Evolutionary conservation across 441 rosid species (phyloP).

Genomic region (Mallotus japonicus): DNA sequence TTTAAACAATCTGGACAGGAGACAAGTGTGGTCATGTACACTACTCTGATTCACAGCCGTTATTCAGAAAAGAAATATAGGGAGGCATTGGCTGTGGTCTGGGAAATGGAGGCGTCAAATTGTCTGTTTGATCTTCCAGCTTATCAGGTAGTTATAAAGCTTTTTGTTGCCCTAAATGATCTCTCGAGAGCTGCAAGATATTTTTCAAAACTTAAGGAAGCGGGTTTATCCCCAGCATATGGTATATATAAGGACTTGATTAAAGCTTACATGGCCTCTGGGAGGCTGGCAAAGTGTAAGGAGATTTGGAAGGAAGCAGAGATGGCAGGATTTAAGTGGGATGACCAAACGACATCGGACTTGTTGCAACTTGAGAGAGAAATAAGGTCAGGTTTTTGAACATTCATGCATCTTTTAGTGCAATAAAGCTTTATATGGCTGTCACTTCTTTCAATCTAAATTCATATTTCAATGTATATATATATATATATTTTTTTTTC

Average conservation of each 20-base stretch:
- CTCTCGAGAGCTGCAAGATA: conserved; percentile 69
- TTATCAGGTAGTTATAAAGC: conserved; percentile 70
- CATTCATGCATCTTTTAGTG: neutral
- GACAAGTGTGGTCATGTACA: conserved; percentile 74
- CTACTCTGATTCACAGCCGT: conserved; percentile 75
- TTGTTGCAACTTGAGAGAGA: conserved; percentile 44
- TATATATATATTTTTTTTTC: neutral
- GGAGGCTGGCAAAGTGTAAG: conserved; percentile 68
- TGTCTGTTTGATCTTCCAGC: conserved; percentile 87
- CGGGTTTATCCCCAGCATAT: conserved; percentile 75
- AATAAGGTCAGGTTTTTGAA: conserved; percentile 20
- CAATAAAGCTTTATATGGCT: neutral
- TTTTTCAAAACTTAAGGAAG: conserved; percentile 79
- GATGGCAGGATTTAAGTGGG: conserved; percentile 69
- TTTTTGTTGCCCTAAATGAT: conserved; percentile 76
- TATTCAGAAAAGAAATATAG: conserved; percentile 55
- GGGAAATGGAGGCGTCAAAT: conserved; percentile 84
- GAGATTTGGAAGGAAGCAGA: conserved; percentile 71
- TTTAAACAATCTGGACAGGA: conserved; percentile 57
- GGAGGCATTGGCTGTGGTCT: conserved; percentile 73
- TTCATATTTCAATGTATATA: neutral
- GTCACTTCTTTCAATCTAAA: neutral
- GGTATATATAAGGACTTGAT: conserved; percentile 62
- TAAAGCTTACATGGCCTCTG: conserved; percentile 44
- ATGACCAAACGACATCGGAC: conserved; percentile 30